Base-by-base conservation (phyloP, 495 filamentous ascomycete species). In the Copromyces sp. region DNA sequence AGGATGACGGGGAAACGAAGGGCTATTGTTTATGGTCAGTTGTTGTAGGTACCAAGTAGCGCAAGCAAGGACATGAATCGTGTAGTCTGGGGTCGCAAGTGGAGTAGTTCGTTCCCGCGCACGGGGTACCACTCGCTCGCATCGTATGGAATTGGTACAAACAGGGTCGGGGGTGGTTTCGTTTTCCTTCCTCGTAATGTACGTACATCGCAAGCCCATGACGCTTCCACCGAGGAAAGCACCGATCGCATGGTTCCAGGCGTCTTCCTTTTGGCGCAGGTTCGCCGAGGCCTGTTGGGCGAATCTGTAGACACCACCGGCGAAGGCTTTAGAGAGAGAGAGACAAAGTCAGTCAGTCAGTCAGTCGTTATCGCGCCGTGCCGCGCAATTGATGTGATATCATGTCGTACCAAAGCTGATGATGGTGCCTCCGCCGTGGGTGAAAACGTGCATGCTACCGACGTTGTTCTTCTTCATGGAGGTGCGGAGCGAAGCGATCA, bases 251-350 rank as follows among this genome's bases (percentile, higher is more conserved):
- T 76, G 39, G 75, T 85, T 84, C 69, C 77, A 77, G 61, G 74
- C 70, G 68, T 86, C 84, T 40, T 84, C 80, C 78, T 80, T 83
- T 72, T 84, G 78, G 75, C 84, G 82, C 44, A 86, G 77, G 76
- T 86, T 86, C 59, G 84, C 83, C 14, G 82, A 72, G 24, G 83
- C 83, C 32, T 75, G 71, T 42, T 74, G 78, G 17, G 90, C 84
- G 82, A 99, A 98, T 77, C 88, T 87, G 81, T 93, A 97, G 69
- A 89, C 87, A 75, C 90, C 89, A 71, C 92, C 92, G 83, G 93
- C 89, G n/a, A 91, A 92, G 78, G 90, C 94, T 69, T 71, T 20
- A 3, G 20, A 37, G 4, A 32, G 7, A 39, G 41, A 32, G 44
- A 5, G 32, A 29, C n/a, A 41, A 73, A 39, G 37, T 82, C 70